Conservation (phyloP, 305 asterid genomes). For the Salvia sclarea region DNA sequence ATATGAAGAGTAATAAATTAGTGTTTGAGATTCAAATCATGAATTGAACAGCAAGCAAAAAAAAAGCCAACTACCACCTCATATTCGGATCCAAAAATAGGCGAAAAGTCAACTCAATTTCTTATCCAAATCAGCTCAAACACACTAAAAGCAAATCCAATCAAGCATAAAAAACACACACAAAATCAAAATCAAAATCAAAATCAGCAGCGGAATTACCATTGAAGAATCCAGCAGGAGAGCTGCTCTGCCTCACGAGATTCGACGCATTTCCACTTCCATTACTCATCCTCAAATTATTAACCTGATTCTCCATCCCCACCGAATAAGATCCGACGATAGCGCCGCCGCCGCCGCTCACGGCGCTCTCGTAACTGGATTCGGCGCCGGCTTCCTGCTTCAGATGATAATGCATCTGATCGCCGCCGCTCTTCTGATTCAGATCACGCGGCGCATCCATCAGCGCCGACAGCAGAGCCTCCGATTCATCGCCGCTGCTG, state of each 20-base stretch:
- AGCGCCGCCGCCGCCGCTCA: constrained; percentile 48
- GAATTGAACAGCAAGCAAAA: constrained; percentile 7
- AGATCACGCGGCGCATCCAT: constrained; percentile 43
- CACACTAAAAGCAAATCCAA: background rate
- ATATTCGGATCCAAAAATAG: constrained; percentile 35
- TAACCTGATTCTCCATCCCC: constrained; percentile 52
- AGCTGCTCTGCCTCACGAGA: constrained; percentile 78
- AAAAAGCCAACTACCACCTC: constrained; percentile 20
- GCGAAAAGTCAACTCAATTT: constrained; percentile 42
- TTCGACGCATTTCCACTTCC: constrained; percentile 37
- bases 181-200: background rate
- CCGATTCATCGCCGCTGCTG: constrained; percentile 70
- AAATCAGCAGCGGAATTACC: constrained; percentile 43
- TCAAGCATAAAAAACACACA: background rate
- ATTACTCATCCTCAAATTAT: constrained; percentile 33
- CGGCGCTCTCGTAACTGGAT: constrained; percentile 48
- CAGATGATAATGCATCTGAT: constrained; percentile 34
- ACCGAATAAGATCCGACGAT: constrained; percentile 57
- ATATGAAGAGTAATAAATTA: no score
- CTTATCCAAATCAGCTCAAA: constrained; percentile 15
- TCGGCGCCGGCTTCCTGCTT: constrained; percentile 46
- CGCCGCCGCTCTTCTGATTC: constrained; percentile 28
- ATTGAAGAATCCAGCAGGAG: constrained; percentile 86
- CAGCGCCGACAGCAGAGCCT: constrained; percentile 56
- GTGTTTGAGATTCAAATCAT: background rate